A percentile compares a stretch with the other conserved stretches of the same genome.
Conservation (phyloP, 1,139 yeast species). For the Zygosaccharomyces pseudobailii region DNA sequence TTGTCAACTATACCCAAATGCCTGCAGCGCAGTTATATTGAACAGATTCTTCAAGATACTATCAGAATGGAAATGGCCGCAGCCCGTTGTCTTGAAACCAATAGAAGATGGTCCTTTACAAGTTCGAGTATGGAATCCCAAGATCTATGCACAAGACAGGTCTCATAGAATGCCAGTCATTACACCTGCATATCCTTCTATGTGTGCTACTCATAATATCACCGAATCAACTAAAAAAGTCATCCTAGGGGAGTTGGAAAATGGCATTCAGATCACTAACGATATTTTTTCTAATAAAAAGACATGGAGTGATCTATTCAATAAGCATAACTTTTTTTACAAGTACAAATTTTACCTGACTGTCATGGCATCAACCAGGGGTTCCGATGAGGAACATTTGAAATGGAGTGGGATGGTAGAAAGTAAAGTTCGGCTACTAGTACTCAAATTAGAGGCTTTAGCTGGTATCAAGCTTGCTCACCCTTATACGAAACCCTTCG, state of each 20-base stretch:
- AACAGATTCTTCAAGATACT: constrained; percentile 83
- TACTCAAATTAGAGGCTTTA: constrained; percentile 71
- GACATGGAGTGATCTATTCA: constrained; percentile 70
- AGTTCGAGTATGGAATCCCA: constrained; percentile 96
- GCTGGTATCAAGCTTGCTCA: constrained; percentile 80
- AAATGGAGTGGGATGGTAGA: constrained; percentile 94
- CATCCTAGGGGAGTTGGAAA: constrained; percentile 64
- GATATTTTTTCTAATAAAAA: constrained; percentile 62
- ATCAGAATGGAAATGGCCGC: constrained; percentile 97
- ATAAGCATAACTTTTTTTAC: constrained; percentile 74
- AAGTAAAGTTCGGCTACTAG: constrained; percentile 74
- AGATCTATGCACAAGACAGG: constrained; percentile 79
- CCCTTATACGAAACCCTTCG: constrained; percentile 81
- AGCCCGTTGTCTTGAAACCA: constrained; percentile 85
- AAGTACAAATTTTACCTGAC: constrained; percentile 83
- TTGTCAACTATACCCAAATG: constrained; percentile 94
- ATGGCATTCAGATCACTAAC: constrained; percentile 68
- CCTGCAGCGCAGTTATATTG: constrained; percentile 86
- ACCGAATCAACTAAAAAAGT: constrained; percentile 81
- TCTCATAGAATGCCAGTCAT: constrained; percentile 97
- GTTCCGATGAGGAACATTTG: constrained; percentile 70
- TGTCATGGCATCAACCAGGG: constrained; percentile 70
- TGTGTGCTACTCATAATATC: constrained; percentile 98
- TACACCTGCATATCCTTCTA: constrained; percentile 97
- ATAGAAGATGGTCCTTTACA: constrained; percentile 97